Percentiles rank a stretch among this genome's conserved stretches.
Evolutionary conservation across 2,329 filamentous ascomycete species (phyloP).

Genomic region (Xylariaceae sp.): DNA sequence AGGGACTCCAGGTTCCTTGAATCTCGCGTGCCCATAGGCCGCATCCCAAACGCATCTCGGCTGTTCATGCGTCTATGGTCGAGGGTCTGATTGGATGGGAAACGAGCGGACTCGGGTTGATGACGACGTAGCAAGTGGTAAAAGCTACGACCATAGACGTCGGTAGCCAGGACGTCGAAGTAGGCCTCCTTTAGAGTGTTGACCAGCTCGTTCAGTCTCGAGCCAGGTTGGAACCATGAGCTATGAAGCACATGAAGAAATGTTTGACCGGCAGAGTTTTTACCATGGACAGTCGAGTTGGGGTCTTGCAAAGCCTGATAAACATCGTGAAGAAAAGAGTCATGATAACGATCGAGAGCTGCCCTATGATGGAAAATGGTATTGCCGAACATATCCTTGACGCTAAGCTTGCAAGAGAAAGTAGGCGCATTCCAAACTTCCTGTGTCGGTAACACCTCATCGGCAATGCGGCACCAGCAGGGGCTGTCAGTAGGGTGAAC

Average conservation of each 20-base stretch:
- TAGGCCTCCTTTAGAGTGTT: conserved; percentile 13
- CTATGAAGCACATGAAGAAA: conserved; percentile 31
- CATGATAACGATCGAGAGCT: conserved; percentile 12
- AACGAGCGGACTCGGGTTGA: conserved; percentile 13
- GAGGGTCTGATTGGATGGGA: conserved; percentile 24
- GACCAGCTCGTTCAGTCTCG: conserved; percentile 21
- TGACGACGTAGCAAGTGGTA: conserved; percentile 31
- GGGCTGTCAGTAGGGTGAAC: conserved; percentile 25
- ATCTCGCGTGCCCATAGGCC: conserved; percentile 20
- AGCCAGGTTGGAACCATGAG: conserved; percentile 26
- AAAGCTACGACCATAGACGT: conserved; percentile 31
- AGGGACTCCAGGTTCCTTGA: conserved; percentile 1
- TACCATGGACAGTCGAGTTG: conserved; percentile 26
- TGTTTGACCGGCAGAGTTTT: conserved; percentile 28
- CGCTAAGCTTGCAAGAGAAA: conserved; percentile 32
- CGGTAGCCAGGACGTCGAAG: conserved; percentile 26
- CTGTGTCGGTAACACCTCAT: conserved; percentile 10
- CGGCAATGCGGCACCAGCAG: conserved; percentile 33
- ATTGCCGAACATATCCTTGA: conserved; percentile 48
- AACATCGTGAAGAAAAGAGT: conserved; percentile 20
- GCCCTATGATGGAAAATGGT: conserved; percentile 44
- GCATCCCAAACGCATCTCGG: conserved; percentile 46
- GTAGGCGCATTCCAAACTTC: conserved; percentile 19
- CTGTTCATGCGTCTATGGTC: conserved; percentile 31
- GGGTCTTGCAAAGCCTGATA: conserved; percentile 10